Base-by-base conservation (phyloP, 1,139 yeast species). In the Hansenula anomala region DNA sequence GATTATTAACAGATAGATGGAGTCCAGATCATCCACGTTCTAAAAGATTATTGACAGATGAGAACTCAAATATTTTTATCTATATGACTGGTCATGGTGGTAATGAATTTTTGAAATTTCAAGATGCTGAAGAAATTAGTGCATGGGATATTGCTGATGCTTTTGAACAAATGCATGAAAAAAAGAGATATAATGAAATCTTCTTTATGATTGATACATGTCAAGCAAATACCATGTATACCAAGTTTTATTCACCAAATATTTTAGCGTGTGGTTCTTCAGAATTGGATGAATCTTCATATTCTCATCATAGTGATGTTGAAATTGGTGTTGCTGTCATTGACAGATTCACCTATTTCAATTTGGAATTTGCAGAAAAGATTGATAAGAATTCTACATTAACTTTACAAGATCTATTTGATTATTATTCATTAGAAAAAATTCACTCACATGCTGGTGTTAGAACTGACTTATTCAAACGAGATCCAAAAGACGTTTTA, bases 21-120 rank as follows among this genome's bases (percentile, higher is more conserved):
- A 92, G 89, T 36, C 84, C 81, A 25, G 89, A 86, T 41, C 96
- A 92, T 51, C 97, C 98, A 3, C 72, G 96, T 45, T 85, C 95
- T 17, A 92, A 92, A 63, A 72, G 97, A 48, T 68, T 92, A 33
- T 67, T 90, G 47, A 89, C 97, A 0, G 97, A 92, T 63, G 97
- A 90, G 58, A 81, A 89, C 57, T 87, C 96, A 17, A 92, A 92
- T 59, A 88, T 92, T 36, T 87, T 92, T 61, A 85, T 92, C 29
- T 92, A 94, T 61, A 74, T 92, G 80, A 94, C 98, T 1, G 99
- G 99, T 14, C 99, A 92, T 62, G 99, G 99, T 14, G 99, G 99
- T 38, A 89, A 90, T 55, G 97, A 92, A 61, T 92, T 92, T 61
- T 73, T 94, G 52, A 92, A 92, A 63, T 92, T 92, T 62, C 99